phyloP scores from a whole-genome alignment of 257 asterid species.

The Jacaranda copaia region DNA sequence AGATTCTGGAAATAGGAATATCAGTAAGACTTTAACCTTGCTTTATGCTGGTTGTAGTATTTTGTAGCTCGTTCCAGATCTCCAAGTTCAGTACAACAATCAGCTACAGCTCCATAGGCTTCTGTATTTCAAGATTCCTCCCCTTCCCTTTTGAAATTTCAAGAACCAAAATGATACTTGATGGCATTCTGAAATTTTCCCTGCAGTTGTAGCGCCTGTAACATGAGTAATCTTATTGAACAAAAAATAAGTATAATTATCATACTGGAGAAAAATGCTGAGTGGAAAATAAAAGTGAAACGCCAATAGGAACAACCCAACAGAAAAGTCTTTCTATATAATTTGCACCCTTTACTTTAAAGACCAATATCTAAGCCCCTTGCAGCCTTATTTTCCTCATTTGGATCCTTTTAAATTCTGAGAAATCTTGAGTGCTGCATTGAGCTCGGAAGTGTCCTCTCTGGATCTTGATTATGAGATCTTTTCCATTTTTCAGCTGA shows the following conservation, averaged over 20 bases:
- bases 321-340: too few relatives aligned
- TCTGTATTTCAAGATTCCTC: slow-evolving; percentile 93
- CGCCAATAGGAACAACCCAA: too few relatives aligned
- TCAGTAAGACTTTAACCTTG: slow-evolving; percentile 86
- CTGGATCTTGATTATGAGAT: slow-evolving; percentile 79
- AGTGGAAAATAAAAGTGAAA: too few relatives aligned
- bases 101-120: slow-evolving; percentile 98
- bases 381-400: slow-evolving; percentile 97
- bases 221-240: slow-evolving; percentile 17
- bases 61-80: slow-evolving; percentile 91
- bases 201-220: slow-evolving; percentile 95
- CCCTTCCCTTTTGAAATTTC: slow-evolving; percentile 82
- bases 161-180: slow-evolving; percentile 86
- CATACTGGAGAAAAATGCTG: background rate
- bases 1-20: slow-evolving; percentile 21
- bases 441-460: slow-evolving; percentile 83
- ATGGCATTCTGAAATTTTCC: slow-evolving; percentile 87
- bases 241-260: background rate
- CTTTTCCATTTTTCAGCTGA: slow-evolving; percentile 84
- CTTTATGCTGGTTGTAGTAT: slow-evolving; percentile 83
- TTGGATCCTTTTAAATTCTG: slow-evolving; percentile 74
- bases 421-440: slow-evolving; percentile 84
- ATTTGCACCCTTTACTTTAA: too few relatives aligned
- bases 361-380: slow-evolving; percentile 86
- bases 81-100: slow-evolving; percentile 94